Conservation (phyloP, 139 green algal genomes). For the Microglena sp. region DNA sequence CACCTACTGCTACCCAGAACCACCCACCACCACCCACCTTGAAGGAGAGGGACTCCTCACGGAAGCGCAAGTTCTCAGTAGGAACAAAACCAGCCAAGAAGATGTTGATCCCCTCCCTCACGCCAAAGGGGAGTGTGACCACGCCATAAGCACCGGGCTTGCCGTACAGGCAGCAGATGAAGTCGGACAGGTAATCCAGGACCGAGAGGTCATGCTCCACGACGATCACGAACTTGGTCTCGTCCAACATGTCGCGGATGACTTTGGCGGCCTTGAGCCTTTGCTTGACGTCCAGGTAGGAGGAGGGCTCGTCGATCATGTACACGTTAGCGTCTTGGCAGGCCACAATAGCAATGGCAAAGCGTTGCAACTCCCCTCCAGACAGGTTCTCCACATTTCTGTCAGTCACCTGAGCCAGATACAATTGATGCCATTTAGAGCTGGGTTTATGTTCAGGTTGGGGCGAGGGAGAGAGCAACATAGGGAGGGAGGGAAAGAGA, state of each 20-base stretch:
- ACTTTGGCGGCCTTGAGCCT: slow-evolving; percentile 87
- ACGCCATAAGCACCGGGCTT: slow-evolving; percentile 97
- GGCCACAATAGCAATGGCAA: slow-evolving; percentile 94
- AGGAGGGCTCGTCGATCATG: slow-evolving; percentile 98
- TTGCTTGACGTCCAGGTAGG: slow-evolving; percentile 96
- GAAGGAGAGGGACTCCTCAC: slow-evolving; percentile 94
- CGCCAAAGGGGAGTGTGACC: slow-evolving; percentile 93
- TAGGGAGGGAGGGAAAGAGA: too few relatives aligned
- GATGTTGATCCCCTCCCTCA: slow-evolving; percentile 62
- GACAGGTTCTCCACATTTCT: slow-evolving; percentile 92
- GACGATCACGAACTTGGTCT: slow-evolving; percentile 88
- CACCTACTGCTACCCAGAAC: not conserved
- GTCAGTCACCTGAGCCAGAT: slow-evolving; percentile 81
- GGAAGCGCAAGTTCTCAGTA: slow-evolving; percentile 98
- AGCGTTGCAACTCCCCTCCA: slow-evolving; percentile 95
- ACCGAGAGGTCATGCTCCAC: slow-evolving; percentile 96
- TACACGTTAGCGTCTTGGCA: slow-evolving; percentile 87
- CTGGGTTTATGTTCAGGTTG: too few relatives aligned
- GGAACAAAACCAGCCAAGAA: slow-evolving; percentile 88
- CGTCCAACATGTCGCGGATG: slow-evolving; percentile 67
- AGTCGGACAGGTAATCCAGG: slow-evolving; percentile 99
- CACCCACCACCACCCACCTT: slow-evolving; percentile 46
- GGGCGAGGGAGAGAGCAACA: too few relatives aligned
- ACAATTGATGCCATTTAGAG: too few relatives aligned
- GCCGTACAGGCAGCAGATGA: slow-evolving; percentile 99